Conservation (phyloP, 2,329 filamentous ascomycete species). For the Cercospora sojina region DNA sequence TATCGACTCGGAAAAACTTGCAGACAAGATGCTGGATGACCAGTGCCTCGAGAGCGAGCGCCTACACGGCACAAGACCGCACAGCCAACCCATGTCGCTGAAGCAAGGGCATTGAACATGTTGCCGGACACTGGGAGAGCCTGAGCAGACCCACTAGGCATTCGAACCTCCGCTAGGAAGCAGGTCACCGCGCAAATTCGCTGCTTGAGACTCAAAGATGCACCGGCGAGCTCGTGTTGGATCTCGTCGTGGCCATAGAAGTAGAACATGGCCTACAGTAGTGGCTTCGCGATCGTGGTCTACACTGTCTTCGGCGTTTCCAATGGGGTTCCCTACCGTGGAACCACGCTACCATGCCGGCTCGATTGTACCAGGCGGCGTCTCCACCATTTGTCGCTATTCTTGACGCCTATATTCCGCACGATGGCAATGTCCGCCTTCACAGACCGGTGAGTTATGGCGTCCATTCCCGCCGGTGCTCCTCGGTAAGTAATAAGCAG, state of each 20-base stretch:
- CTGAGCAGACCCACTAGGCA: neutral
- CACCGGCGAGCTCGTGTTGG: neutral
- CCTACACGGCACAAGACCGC: neutral
- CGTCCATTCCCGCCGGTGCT: neutral
- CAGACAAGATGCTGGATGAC: neutral
- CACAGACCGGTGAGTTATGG: neutral
- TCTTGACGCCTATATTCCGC: neutral
- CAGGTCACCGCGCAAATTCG: neutral
- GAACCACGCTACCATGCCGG: neutral
- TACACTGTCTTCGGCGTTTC: neutral
- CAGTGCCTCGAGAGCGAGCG: neutral
- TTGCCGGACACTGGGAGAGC: neutral
- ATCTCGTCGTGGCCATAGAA: neutral
- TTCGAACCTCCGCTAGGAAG: neutral
- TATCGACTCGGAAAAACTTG: neutral
- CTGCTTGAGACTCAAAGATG: neutral
- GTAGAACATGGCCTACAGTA: neutral
- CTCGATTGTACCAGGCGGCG: neutral
- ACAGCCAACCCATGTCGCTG: neutral
- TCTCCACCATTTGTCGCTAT: neutral
- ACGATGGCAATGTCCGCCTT: neutral
- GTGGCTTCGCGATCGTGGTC: neutral
- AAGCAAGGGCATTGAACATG: neutral
- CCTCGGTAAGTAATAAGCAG: neutral
- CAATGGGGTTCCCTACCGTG: neutral